A percentile compares a stretch with the other conserved stretches of the same genome.
phyloP scores from a whole-genome alignment of 148 eudicot species.

The Rhododendron vialii region DNA sequence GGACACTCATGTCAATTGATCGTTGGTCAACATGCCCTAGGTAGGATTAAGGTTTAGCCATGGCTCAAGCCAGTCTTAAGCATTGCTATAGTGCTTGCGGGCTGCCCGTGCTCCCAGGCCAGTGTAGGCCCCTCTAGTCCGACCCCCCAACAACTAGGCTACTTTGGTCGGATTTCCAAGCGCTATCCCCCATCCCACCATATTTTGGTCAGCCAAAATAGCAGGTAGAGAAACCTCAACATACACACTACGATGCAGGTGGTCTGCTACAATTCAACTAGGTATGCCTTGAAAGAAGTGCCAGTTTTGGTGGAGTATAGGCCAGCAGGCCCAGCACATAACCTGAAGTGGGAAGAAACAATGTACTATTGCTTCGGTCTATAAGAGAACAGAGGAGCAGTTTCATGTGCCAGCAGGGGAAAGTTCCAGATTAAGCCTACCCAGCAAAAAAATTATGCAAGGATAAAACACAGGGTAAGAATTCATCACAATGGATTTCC shows the following conservation, averaged over 20 bases:
- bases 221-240: not conserved
- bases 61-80: not conserved
- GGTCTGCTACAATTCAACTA: not conserved
- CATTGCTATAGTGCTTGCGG: not conserved
- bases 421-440: not conserved
- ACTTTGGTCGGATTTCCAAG: not conserved
- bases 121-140: not conserved
- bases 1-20: not conserved
- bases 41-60: not conserved
- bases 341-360: not conserved
- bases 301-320: not conserved
- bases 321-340: not conserved
- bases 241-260: not conserved
- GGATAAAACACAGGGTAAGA: constrained; percentile 4
- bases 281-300: not conserved
- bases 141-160: not conserved
- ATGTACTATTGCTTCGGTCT: not conserved
- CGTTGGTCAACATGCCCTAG: not conserved
- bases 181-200: not conserved
- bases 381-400: not conserved
- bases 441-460: not conserved
- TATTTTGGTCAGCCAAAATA: not conserved
- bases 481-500: constrained; percentile 3
- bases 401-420: not conserved
- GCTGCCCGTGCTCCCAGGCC: not conserved